Conservation (phyloP, 331 rosid genomes). For the Ulmus americana region DNA sequence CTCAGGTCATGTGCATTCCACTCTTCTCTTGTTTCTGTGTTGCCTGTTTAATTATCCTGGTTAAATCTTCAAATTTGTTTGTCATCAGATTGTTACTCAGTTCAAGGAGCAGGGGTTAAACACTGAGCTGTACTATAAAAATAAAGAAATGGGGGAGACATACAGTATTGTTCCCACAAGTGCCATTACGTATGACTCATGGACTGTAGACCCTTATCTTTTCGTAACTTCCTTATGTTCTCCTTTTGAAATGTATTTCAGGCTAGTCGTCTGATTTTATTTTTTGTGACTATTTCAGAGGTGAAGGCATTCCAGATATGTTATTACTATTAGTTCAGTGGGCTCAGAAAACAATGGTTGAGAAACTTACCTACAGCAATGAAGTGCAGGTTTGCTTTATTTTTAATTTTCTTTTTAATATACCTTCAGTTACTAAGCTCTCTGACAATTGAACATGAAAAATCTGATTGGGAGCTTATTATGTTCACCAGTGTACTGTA, state of each 20-base stretch:
- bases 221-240: conserved; percentile 10
- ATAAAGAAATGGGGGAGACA: conserved; percentile 91
- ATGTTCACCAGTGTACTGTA: conserved; percentile 70
- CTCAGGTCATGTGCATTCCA: conserved; percentile 48
- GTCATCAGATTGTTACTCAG: conserved; percentile 58
- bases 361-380: conserved; percentile 77
- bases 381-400: conserved; percentile 74
- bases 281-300: conserved; percentile 42
- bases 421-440: conserved; percentile 11
- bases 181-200: conserved; percentile 70
- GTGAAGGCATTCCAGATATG: conserved; percentile 93
- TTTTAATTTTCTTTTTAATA: conserved; percentile 17
- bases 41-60: not conserved
- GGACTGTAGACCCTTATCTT: conserved; percentile 12
- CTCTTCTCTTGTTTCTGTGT: not conserved
- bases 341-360: conserved; percentile 85
- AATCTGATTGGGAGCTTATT: conserved; percentile 33
- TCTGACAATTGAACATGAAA: conserved; percentile 18
- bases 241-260: not conserved
- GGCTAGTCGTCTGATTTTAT: conserved; percentile 26
- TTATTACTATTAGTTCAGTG: conserved; percentile 73
- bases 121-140: conserved; percentile 73
- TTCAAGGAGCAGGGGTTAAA: conserved; percentile 89
- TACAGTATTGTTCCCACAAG: conserved; percentile 91
- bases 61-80: conserved; percentile 23